Conservation (phyloP, 2,329 filamentous ascomycete genomes). For the Aspergillus costaricaensis region DNA sequence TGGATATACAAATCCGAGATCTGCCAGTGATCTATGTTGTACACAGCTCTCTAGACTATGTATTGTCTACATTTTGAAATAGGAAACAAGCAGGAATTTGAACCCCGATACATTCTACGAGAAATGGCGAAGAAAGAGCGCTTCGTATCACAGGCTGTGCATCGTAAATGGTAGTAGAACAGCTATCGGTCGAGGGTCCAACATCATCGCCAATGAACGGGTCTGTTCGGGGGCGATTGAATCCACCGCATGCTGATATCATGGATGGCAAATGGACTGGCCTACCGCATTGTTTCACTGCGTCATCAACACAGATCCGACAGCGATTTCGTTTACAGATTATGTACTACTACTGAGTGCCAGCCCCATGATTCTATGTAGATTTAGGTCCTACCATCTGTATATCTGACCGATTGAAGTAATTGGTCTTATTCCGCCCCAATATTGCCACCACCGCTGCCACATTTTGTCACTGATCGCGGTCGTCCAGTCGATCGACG, state of each 20-base stretch:
- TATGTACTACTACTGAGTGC: no score
- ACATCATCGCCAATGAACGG: not conserved
- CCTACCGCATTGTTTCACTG: not conserved
- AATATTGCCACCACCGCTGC: not conserved
- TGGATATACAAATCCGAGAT: not conserved
- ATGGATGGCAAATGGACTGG: not conserved
- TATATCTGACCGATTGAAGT: no score
- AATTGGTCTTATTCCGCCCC: no score
- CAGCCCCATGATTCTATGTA: no score
- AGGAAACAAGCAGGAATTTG: not conserved
- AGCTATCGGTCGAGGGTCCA: not conserved
- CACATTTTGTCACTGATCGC: not conserved
- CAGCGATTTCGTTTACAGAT: not conserved
- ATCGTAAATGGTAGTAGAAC: not conserved
- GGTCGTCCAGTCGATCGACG: not conserved
- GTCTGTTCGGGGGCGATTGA: not conserved
- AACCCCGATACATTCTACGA: not conserved
- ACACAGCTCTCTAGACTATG: not conserved
- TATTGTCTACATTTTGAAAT: not conserved
- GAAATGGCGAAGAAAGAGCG: no score
- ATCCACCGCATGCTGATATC: constrained; percentile 1
- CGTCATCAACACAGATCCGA: not conserved
- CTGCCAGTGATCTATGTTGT: not conserved
- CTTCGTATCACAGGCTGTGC: no score
- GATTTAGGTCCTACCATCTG: no score